phyloP scores from a whole-genome alignment of 2,329 filamentous ascomycete species.

The Pyrenochaeta sp. region DNA sequence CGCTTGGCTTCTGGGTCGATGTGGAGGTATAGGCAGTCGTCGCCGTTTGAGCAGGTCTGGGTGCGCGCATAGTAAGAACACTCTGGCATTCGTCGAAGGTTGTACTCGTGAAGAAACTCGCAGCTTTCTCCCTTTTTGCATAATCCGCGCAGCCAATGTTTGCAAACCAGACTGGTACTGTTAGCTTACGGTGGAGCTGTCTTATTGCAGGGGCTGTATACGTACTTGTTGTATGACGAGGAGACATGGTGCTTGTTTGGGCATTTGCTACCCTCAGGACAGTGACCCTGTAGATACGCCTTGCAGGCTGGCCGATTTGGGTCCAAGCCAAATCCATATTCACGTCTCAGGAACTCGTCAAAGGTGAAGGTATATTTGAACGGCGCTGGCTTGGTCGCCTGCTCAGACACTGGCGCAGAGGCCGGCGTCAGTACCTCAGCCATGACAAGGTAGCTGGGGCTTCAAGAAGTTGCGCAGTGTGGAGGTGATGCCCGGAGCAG shows the following conservation, averaged over 20 bases:
- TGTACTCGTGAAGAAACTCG: slow-evolving; percentile 99
- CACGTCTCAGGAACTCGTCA: slow-evolving; percentile 81
- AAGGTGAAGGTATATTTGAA: slow-evolving; percentile 77
- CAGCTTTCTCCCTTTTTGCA: slow-evolving; percentile 98
- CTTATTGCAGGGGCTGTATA: too few relatives aligned
- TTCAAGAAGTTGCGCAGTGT: neutral
- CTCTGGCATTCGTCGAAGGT: slow-evolving; percentile 96
- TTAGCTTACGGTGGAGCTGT: slow-evolving; percentile 16
- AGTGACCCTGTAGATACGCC: slow-evolving; percentile 84
- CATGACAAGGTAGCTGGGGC: slow-evolving; percentile 21
- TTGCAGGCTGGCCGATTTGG: slow-evolving; percentile 76
- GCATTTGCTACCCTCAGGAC: slow-evolving; percentile 83
- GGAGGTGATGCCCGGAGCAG: neutral
- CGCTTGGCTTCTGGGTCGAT: slow-evolving; percentile 80
- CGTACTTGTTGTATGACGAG: slow-evolving; percentile 70
- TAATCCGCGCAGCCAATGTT: slow-evolving; percentile 95
- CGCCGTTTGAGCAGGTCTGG: slow-evolving; percentile 94
- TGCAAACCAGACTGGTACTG: slow-evolving; percentile 77
- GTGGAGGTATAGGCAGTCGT: slow-evolving; percentile 94
- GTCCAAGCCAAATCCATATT: slow-evolving; percentile 84
- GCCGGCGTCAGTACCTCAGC: slow-evolving; percentile 38
- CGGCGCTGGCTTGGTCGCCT: slow-evolving; percentile 35
- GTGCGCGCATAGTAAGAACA: slow-evolving; percentile 96
- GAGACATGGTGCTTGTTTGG: slow-evolving; percentile 77
- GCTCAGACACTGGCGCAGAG: slow-evolving; percentile 22